Conservation (phyloP, 352 stramenopile species). For the Pythium plurisporium region DNA sequence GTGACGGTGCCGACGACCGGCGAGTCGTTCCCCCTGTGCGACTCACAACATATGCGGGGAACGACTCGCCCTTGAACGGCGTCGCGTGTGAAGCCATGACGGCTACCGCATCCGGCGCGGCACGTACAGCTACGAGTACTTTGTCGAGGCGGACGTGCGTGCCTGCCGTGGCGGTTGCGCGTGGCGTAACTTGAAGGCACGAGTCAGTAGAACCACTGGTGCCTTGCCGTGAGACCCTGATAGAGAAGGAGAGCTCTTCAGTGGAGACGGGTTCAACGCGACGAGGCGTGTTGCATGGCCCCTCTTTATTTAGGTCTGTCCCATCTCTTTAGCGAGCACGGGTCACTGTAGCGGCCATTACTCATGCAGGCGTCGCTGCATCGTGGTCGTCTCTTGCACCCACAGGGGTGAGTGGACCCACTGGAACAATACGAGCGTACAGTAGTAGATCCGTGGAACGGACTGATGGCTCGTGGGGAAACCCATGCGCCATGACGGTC, state of each 20-base stretch:
- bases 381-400: slow-evolving; percentile 5
- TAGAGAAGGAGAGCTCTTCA: not conserved
- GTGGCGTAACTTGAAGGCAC: too few species aligned
- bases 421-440: too few species aligned
- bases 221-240: not conserved
- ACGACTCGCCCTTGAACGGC: slow-evolving; percentile 65
- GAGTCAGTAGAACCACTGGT: too few species aligned
- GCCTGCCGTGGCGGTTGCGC: too few species aligned
- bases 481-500: too few species aligned
- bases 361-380: slow-evolving; percentile 3
- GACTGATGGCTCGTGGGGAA: too few species aligned
- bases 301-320: slow-evolving; percentile 17
- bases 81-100: slow-evolving; percentile 1
- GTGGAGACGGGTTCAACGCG: slow-evolving; percentile 8
- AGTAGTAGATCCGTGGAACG: too few species aligned
- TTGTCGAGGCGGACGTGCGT: too few species aligned
- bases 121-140: too few species aligned
- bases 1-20: not conserved
- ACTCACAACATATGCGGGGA: slow-evolving; percentile 51
- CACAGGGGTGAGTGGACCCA: too few species aligned
- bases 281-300: slow-evolving; percentile 7
- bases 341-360: slow-evolving; percentile 5
- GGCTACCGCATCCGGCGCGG: not conserved
- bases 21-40: slow-evolving; percentile 5
- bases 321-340: slow-evolving; percentile 14